Percentiles rank a stretch among this genome's conserved stretches.
phyloP scores from a whole-genome alignment of 306 rosid species.

The Begonia loranthoides region DNA sequence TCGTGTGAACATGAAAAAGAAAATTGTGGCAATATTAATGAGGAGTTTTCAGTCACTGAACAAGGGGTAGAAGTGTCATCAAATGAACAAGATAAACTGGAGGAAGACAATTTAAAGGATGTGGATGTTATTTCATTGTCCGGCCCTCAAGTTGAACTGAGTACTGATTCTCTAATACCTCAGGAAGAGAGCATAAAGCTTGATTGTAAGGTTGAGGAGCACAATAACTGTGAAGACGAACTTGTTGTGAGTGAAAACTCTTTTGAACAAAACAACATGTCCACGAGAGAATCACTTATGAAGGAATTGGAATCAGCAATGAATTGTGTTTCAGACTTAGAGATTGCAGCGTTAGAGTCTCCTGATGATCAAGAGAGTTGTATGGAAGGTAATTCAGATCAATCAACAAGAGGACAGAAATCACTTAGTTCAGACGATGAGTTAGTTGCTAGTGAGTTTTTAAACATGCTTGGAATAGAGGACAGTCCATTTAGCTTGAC shows the following conservation, averaged over 20 bases:
- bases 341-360: slow-evolving; percentile 46
- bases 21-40: slow-evolving; percentile 21
- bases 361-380: slow-evolving; percentile 25
- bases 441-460: slow-evolving; percentile 55
- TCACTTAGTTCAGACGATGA: slow-evolving; percentile 58
- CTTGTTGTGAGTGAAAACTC: slow-evolving; percentile 13
- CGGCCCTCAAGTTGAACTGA: slow-evolving; percentile 16
- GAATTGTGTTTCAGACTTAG: slow-evolving; percentile 34
- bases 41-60: slow-evolving; percentile 39
- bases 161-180: slow-evolving; percentile 15
- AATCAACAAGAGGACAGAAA: slow-evolving; percentile 16
- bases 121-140: slow-evolving; percentile 24
- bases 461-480: slow-evolving; percentile 52
- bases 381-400: slow-evolving; percentile 23
- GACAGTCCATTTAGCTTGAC: slow-evolving; percentile 41
- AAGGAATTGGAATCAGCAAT: slow-evolving; percentile 49
- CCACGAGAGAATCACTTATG: slow-evolving; percentile 32
- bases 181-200: slow-evolving; percentile 16
- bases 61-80: slow-evolving; percentile 38
- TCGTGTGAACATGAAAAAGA: slow-evolving; percentile 18
- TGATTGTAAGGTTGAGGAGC: slow-evolving; percentile 20
- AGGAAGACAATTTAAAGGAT: slow-evolving; percentile 23
- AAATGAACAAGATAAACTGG: slow-evolving; percentile 15
- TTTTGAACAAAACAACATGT: slow-evolving; percentile 19
- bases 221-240: slow-evolving; percentile 18